Evolutionary conservation across 129 eudicot species (phyloP).

Genomic region (Scalesia atractyloides): DNA sequence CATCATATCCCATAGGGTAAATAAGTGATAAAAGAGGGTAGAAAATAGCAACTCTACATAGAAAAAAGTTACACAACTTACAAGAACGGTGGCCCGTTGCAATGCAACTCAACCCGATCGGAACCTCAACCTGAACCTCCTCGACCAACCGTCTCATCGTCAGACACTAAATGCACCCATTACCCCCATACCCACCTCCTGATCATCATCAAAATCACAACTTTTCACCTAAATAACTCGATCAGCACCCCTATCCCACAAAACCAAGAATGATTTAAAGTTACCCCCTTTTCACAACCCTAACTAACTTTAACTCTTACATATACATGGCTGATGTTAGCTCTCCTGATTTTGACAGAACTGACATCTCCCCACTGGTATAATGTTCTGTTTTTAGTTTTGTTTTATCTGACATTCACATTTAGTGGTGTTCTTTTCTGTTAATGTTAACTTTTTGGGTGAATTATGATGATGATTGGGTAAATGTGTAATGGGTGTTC

Average conservation of each 20-base stretch:
- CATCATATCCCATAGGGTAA: background rate
- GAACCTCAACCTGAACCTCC: background rate
- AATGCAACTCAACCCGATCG: conserved; percentile 5
- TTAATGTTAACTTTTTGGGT: conserved; percentile 3
- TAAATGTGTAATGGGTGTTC: conserved; percentile 9
- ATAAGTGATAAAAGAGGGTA: background rate
- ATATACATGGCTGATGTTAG: conserved; percentile 30
- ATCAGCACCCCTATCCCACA: conserved; percentile 29
- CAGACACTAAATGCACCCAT: background rate
- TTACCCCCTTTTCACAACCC: conserved; percentile 36
- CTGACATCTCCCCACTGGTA: conserved; percentile 43
- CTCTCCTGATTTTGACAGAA: conserved; percentile 44
- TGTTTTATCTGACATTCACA: conserved; percentile 5
- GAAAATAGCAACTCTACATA: background rate
- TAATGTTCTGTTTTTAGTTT: background rate
- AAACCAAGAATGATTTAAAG: conserved; percentile 24
- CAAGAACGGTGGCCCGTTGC: conserved; percentile 11
- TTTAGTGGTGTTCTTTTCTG: background rate
- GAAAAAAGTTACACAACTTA: background rate
- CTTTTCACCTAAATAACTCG: background rate
- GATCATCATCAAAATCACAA: conserved; percentile 22
- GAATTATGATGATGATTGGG: conserved; percentile 3
- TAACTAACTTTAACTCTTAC: conserved; percentile 15
- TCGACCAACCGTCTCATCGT: background rate
- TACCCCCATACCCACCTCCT: background rate